Percentiles rank a stretch among this genome's conserved stretches.
These are phyloP conservation scores for Quercus phellos DNA, from an alignment of 331 rosid species.

Conservation along the genomic window DNA sequence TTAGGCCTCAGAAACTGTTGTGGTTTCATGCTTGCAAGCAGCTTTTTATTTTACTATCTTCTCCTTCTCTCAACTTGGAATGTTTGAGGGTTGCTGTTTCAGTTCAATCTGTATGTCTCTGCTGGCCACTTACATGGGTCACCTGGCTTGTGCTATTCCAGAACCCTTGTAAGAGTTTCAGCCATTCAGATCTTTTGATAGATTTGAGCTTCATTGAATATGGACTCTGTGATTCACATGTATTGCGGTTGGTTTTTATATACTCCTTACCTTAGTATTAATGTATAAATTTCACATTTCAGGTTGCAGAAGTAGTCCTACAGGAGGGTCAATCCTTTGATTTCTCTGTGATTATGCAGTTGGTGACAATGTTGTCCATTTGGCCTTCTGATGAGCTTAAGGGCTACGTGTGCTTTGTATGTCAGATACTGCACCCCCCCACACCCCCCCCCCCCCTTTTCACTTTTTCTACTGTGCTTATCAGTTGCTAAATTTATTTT, in stretches of 20 bases:
- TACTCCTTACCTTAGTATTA: not conserved
- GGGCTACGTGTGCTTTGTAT: conserved; percentile 83
- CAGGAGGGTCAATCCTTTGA: conserved; percentile 82
- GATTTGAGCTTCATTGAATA: not conserved
- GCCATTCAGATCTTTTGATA: not conserved
- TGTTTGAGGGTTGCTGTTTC: not conserved
- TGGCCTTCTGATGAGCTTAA: conserved; percentile 70
- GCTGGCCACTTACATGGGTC: not conserved
- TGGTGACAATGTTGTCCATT: conserved; percentile 72
- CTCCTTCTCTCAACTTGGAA: too few species aligned
- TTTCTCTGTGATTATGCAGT: conserved; percentile 77
- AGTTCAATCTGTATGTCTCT: not conserved
- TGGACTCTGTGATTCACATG: not conserved
- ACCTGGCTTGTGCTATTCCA: not conserved
- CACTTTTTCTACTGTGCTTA: conserved; percentile 20
- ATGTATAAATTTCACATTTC: conserved; percentile 35
- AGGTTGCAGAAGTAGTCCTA: conserved; percentile 84
- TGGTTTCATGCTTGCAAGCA: too few species aligned
- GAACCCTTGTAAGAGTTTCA: not conserved
- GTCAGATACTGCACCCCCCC: conserved; percentile 25
- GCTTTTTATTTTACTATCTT: too few species aligned
- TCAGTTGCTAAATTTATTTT: conserved; percentile 22
- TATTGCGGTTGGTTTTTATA: not conserved
- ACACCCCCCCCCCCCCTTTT: conserved; percentile 9
- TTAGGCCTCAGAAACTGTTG: too few species aligned